Evolutionary conservation across 202 grass and related monocot genomes (phyloP).

Genomic region (Digitaria exilis): DNA sequence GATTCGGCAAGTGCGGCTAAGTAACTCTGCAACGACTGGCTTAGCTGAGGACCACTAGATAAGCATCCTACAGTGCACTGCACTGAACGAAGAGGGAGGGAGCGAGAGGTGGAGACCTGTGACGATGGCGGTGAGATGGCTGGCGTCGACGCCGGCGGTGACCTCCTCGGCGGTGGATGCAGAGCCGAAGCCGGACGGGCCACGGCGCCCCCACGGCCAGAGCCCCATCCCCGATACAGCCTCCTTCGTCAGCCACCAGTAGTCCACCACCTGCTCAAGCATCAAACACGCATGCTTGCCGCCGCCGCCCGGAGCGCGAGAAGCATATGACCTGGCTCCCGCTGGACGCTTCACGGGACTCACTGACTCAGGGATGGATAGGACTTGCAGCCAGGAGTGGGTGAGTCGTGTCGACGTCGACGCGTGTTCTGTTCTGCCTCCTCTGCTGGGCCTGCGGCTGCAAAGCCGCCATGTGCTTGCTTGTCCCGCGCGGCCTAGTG

Average conservation of each 20-base stretch:
- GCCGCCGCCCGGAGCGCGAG: neutral
- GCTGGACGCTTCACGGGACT: neutral
- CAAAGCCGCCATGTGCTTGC: too few species aligned
- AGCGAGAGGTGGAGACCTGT: slow-evolving; percentile 26
- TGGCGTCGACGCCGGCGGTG: slow-evolving; percentile 61
- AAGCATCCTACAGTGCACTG: too few species aligned
- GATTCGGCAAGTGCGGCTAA: neutral
- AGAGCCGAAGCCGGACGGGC: slow-evolving; percentile 51
- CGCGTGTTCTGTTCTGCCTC: neutral
- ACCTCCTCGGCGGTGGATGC: slow-evolving; percentile 72
- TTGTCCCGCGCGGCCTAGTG: too few species aligned
- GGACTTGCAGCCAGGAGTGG: neutral
- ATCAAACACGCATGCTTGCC: neutral
- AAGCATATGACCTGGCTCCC: neutral
- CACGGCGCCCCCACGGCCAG: slow-evolving; percentile 45
- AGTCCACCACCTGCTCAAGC: neutral
- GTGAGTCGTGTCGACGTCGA: neutral
- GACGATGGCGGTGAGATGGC: slow-evolving; percentile 72
- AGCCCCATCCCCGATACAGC: slow-evolving; percentile 33
- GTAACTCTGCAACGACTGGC: neutral
- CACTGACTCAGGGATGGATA: too few species aligned
- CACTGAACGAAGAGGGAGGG: too few species aligned
- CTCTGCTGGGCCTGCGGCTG: too few species aligned
- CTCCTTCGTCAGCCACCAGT: neutral
- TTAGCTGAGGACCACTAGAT: too few species aligned